Evolutionary conservation across 2,329 filamentous ascomycete genomes (phyloP).

Genomic region (Fusarium poae): DNA sequence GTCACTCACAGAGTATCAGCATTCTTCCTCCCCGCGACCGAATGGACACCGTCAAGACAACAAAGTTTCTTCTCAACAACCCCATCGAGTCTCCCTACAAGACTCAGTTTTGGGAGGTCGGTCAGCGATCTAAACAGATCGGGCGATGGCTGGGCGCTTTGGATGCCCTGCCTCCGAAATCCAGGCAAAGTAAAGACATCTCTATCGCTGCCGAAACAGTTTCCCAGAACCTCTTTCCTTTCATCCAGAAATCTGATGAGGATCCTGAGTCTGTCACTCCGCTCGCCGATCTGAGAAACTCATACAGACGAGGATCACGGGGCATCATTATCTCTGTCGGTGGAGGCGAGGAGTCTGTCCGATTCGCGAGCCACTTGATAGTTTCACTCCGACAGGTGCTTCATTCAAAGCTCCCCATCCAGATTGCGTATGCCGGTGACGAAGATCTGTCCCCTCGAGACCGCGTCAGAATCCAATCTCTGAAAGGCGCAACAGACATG

Average conservation of each 20-base stretch:
- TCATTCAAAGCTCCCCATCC: slow-evolving; percentile 50
- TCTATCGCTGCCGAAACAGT: slow-evolving; percentile 16
- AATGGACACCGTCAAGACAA: slow-evolving; percentile 2
- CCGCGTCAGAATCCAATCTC: slow-evolving; percentile 36
- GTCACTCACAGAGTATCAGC: neutral
- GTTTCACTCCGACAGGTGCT: slow-evolving; percentile 49
- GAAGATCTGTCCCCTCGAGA: slow-evolving; percentile 46
- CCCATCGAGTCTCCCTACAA: slow-evolving; percentile 48
- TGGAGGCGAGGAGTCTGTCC: slow-evolving; percentile 41
- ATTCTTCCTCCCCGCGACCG: neutral
- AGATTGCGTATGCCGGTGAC: slow-evolving; percentile 55
- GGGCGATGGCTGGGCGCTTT: slow-evolving; percentile 27
- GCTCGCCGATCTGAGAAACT: slow-evolving; percentile 45
- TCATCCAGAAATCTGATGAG: slow-evolving; percentile 27
- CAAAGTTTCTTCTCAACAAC: slow-evolving; percentile 39
- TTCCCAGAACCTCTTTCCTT: slow-evolving; percentile 44
- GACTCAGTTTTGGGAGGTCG: slow-evolving; percentile 50
- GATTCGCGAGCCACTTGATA: slow-evolving; percentile 53
- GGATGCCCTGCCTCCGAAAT: slow-evolving; percentile 4
- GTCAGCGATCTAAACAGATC: slow-evolving; percentile 41
- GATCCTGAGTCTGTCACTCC: slow-evolving; percentile 29
- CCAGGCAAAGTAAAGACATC: neutral
- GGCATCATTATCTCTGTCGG: slow-evolving; percentile 55
- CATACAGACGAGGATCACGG: slow-evolving; percentile 16
- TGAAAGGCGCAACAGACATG: slow-evolving; percentile 33